These are phyloP conservation scores for Chlorella vulgaris DNA, from an alignment of 139 green algal species.

Conservation along the genomic window DNA sequence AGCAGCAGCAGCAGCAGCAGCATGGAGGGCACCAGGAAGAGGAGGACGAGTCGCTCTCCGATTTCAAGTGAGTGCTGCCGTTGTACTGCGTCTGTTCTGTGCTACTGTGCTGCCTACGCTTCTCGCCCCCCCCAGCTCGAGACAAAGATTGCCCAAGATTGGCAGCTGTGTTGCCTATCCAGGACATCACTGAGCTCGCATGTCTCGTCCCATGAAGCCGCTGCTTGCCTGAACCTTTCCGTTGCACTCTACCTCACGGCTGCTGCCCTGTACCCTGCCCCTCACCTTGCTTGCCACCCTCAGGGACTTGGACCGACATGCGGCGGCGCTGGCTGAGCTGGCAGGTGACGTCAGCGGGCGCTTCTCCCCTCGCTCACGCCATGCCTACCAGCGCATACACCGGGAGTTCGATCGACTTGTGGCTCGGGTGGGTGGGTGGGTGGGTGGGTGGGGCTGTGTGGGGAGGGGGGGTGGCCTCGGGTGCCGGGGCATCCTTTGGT, in stretches of 20 bases:
- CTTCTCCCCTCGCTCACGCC: conserved; percentile 51
- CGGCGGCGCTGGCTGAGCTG: conserved; percentile 1
- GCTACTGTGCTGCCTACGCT: neutral
- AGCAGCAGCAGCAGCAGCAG: neutral
- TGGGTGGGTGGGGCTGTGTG: neutral
- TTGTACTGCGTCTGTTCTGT: neutral
- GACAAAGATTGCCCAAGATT: too few relatives aligned
- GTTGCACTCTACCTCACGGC: too few relatives aligned
- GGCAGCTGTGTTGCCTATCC: too few relatives aligned
- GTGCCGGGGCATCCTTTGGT: too few relatives aligned
- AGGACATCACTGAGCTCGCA: neutral
- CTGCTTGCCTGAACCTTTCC: neutral
- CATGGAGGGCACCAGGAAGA: neutral
- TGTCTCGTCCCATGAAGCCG: neutral
- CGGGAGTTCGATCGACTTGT: conserved; percentile 56
- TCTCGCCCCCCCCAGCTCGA: too few relatives aligned
- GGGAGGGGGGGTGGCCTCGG: neutral
- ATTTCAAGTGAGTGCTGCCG: neutral
- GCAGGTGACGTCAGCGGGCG: neutral
- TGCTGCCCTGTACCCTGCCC: too few relatives aligned
- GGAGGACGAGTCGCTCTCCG: neutral
- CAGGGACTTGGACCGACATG: conserved; percentile 1
- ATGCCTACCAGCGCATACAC: conserved; percentile 51
- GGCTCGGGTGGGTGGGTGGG: neutral
- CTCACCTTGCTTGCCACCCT: neutral